Evolutionary conservation across 2,329 filamentous ascomycete genomes (phyloP).

Genomic region (Pseudopyricularia javanii): DNA sequence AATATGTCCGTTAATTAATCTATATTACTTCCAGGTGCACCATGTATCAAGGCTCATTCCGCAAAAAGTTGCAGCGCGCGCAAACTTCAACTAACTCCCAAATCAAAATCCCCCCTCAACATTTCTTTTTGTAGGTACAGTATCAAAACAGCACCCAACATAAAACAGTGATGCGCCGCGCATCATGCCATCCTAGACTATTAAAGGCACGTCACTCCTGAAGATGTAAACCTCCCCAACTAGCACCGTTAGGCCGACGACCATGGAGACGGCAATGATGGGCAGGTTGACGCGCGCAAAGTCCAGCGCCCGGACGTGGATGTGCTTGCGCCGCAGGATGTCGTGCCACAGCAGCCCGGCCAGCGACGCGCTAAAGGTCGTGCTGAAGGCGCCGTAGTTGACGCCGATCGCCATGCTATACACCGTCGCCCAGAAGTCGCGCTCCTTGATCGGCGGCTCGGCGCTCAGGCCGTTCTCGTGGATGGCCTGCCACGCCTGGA

Average conservation of each 20-base stretch:
- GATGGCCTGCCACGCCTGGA: constrained; percentile 56
- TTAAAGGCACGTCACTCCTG: constrained; percentile 16
- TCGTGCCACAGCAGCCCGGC: constrained; percentile 63
- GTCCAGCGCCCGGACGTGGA: constrained; percentile 48
- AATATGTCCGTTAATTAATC: too few species aligned
- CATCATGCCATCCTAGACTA: too few species aligned
- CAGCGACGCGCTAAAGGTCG: constrained; percentile 58
- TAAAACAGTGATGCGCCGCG: too few species aligned
- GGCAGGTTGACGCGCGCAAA: constrained; percentile 59
- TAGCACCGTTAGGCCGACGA: constrained; percentile 47
- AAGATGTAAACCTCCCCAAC: constrained; percentile 53
- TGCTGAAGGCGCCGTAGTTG: constrained; percentile 65
- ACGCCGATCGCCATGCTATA: constrained; percentile 66
- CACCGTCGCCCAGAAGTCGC: constrained; percentile 62
- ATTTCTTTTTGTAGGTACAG: too few species aligned
- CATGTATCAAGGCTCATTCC: too few species aligned
- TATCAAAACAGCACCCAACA: too few species aligned
- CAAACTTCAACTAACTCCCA: too few species aligned
- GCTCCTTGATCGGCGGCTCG: constrained; percentile 37
- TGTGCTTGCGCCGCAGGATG: constrained; percentile 56
- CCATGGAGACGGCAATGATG: constrained; percentile 59
- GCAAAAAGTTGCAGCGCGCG: too few species aligned
- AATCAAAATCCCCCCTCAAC: too few species aligned
- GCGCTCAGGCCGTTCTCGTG: constrained; percentile 21
- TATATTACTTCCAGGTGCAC: too few species aligned